Percentiles rank a stretch among this genome's conserved stretches.
Conservation (phyloP, 1,284 basidiomycete species). For the Volvariella surrecta region DNA sequence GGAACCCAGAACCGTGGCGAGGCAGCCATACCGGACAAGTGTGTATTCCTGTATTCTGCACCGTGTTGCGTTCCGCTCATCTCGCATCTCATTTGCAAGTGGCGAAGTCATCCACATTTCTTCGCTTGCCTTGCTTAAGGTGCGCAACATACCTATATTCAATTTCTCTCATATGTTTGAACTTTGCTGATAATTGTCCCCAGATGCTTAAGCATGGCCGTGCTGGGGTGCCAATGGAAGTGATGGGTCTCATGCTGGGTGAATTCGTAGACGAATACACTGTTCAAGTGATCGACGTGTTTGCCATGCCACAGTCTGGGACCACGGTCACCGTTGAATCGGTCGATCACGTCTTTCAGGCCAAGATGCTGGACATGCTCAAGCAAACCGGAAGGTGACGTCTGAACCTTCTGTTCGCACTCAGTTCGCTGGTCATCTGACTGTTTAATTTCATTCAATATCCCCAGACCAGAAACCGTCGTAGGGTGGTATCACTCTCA, state of each 20-base stretch:
- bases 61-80: background rate
- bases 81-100: conserved; percentile 30
- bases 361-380: conserved; percentile 98
- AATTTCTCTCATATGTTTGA: background rate
- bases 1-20: conserved; percentile 37
- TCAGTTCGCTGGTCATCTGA: conserved; percentile 2
- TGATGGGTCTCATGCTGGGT: conserved; percentile 99
- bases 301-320: conserved; percentile 99
- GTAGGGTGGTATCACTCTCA: conserved; percentile 99
- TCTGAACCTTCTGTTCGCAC: conserved; percentile 17
- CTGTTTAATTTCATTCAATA: conserved; percentile 4
- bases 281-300: conserved; percentile 96
- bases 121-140: conserved; percentile 88
- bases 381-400: conserved; percentile 93
- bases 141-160: conserved; percentile 21
- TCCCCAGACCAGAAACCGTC: conserved; percentile 87
- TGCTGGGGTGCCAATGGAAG: conserved; percentile 99
- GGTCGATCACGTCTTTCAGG: conserved; percentile 98
- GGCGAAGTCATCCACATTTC: conserved; percentile 97
- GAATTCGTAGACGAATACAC: conserved; percentile 99
- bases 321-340: conserved; percentile 99
- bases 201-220: conserved; percentile 99
- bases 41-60: conserved; percentile 14
- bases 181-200: background rate
- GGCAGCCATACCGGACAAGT: conserved; percentile 67